A percentile compares a stretch with the other conserved stretches of the same genome.
These are phyloP conservation scores for Penicillium vulpinum DNA, from an alignment of 2,329 filamentous ascomycete genomes.

Conservation along the genomic window DNA sequence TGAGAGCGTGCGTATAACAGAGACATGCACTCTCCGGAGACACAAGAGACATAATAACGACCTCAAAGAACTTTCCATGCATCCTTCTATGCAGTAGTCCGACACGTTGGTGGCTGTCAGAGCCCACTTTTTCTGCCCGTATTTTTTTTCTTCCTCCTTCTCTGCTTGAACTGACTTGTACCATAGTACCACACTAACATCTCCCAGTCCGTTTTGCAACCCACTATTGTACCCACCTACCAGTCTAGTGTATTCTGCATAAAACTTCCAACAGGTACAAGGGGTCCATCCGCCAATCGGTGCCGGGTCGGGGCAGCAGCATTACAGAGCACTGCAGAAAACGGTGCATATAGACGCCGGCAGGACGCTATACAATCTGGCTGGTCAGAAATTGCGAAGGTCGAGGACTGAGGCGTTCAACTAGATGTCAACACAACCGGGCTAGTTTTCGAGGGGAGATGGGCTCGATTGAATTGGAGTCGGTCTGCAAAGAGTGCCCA, in stretches of 20 bases:
- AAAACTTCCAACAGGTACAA: slow-evolving; percentile 7
- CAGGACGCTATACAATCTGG: slow-evolving; percentile 9
- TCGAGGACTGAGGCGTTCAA: slow-evolving; percentile 5
- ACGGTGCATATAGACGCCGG: slow-evolving; percentile 6
- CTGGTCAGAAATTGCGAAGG: not conserved
- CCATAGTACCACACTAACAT: slow-evolving; percentile 9
- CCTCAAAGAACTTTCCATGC: slow-evolving; percentile 35
- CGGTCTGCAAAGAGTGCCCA: slow-evolving; percentile 6
- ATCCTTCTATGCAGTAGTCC: slow-evolving; percentile 34
- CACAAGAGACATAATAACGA: not conserved
- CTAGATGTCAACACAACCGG: not conserved
- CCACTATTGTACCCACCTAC: slow-evolving; percentile 14
- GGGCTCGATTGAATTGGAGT: slow-evolving; percentile 1
- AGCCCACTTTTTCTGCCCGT: slow-evolving; percentile 6
- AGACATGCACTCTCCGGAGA: not conserved
- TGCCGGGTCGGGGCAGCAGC: not conserved
- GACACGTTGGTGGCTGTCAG: slow-evolving; percentile 23
- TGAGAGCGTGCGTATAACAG: slow-evolving; percentile 2
- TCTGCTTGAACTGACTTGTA: not conserved
- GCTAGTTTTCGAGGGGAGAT: slow-evolving; percentile 2
- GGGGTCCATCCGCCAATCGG: slow-evolving; percentile 5
- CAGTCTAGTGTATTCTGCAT: slow-evolving; percentile 4
- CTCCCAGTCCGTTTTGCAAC: slow-evolving; percentile 15
- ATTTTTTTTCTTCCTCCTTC: slow-evolving; percentile 1
- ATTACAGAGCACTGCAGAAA: slow-evolving; percentile 12